Base-by-base conservation (phyloP, 108 stramenopile species). In the Nitzschia sp. region DNA sequence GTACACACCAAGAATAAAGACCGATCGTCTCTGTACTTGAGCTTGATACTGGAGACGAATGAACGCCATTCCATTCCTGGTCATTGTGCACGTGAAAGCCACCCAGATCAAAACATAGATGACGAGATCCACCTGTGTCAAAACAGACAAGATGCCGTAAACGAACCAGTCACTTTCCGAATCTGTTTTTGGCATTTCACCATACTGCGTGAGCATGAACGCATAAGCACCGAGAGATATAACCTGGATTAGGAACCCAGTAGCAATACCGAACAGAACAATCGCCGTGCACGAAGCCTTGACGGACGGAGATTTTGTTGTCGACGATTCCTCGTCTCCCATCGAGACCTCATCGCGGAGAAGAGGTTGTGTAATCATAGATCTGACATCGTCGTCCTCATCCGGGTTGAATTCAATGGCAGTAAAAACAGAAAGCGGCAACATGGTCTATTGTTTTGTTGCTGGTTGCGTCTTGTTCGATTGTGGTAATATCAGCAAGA, bases 81-180 rank as follows among this genome's bases (percentile, higher is more conserved):
- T 67, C 73, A 75, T 75, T 16, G 73, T 68, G 35, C 65, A 75
- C 11, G 66, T 75, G 47, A 75, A 75, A 33, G 66, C 73, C n/a
- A 59, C 59, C 73, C 73, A 75, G 31, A 75, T 75, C 48, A 68
- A 53, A 15, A 67, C 50, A 45, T 75, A 75, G 17, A 67, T 58
- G 16, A 55, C 35, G n/a, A 75, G 45, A 67, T 75, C 73, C 16
- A 75, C 28, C 50, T 75, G 65, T 41, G 73, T 67, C 38, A 75
- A 54, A 33, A 75, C 47, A 15, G 58, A 53, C 44, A 75, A 23
- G 3, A 66, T 5, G 6, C 22, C 30, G 46, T 64, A 65, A 3
- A 65, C 19, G 34, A 53, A 67, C 66, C 66, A 67, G 27, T 55
- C 44, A 3, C 11, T 44, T 55, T 53, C 52, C 36, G 68, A 46